Conservation (phyloP, 2,329 filamentous ascomycete genomes). For the Alternaria infectoria region DNA sequence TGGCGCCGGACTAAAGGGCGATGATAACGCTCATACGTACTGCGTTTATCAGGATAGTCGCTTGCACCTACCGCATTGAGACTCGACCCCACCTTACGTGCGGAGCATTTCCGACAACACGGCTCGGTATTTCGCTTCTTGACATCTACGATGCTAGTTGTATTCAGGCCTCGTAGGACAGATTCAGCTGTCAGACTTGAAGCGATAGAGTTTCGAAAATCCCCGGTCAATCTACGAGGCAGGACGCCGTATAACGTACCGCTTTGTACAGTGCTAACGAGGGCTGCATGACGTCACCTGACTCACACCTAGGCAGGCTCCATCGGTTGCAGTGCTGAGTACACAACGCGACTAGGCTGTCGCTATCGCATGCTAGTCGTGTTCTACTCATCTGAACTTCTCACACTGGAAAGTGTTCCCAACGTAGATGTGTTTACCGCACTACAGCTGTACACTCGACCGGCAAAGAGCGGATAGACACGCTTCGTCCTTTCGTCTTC, state of each 20-base stretch:
- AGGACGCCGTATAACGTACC: neutral
- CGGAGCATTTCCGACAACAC: neutral
- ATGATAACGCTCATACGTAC: neutral
- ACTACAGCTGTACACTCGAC: neutral
- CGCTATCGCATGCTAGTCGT: neutral
- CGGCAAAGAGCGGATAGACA: neutral
- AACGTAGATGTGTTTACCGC: neutral
- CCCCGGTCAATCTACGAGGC: neutral
- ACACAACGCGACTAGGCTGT: neutral
- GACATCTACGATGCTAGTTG: neutral
- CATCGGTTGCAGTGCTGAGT: neutral
- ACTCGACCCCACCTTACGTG: neutral
- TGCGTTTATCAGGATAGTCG: neutral
- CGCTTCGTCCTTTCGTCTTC: neutral
- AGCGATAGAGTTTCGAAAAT: neutral
- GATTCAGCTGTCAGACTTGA: neutral
- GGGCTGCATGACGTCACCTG: neutral
- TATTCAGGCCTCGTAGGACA: neutral
- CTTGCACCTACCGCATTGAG: neutral
- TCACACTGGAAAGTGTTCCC: neutral
- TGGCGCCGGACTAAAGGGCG: neutral
- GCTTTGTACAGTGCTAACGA: neutral
- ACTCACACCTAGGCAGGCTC: neutral
- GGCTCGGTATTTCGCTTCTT: neutral
- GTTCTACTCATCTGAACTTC: neutral